phyloP scores from a whole-genome alignment of 2,329 filamentous ascomycete genomes.

The Alternaria atra region DNA sequence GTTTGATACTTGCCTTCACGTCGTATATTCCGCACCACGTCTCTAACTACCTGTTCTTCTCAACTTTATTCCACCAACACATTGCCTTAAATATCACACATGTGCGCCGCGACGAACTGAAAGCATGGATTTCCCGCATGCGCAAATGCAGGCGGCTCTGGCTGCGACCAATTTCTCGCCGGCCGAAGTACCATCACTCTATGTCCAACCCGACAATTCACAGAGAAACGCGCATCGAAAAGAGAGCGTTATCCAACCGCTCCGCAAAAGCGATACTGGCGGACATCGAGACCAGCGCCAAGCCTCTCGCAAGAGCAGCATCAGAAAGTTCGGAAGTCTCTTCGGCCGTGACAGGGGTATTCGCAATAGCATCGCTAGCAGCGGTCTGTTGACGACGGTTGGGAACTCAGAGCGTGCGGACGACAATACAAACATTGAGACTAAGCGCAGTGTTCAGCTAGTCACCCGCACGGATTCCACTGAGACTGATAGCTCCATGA shows the following conservation, averaged over 20 bases:
- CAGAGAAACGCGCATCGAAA: background rate
- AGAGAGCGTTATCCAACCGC: background rate
- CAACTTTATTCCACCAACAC: background rate
- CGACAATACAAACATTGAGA: background rate
- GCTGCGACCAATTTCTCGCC: constrained; percentile 10
- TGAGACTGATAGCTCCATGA: background rate
- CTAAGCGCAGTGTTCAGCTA: background rate
- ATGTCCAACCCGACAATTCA: background rate
- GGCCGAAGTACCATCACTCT: constrained; percentile 3
- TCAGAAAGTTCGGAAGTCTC: constrained; percentile 7
- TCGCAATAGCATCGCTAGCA: background rate
- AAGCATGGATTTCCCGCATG: constrained; percentile 16
- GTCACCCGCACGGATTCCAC: background rate
- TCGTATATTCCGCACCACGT: background rate
- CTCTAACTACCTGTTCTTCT: background rate
- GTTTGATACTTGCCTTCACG: background rate
- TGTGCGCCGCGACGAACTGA: background rate
- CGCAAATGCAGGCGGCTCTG: constrained; percentile 7
- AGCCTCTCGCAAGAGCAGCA: background rate
- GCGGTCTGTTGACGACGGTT: background rate
- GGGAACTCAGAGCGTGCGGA: background rate
- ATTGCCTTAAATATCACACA: background rate
- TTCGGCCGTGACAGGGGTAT: background rate
- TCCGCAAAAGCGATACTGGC: background rate
- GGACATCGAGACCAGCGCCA: background rate